Percentiles rank a stretch among this genome's conserved stretches.
phyloP scores from a whole-genome alignment of 148 eudicot species.

The Cornus suecica region DNA sequence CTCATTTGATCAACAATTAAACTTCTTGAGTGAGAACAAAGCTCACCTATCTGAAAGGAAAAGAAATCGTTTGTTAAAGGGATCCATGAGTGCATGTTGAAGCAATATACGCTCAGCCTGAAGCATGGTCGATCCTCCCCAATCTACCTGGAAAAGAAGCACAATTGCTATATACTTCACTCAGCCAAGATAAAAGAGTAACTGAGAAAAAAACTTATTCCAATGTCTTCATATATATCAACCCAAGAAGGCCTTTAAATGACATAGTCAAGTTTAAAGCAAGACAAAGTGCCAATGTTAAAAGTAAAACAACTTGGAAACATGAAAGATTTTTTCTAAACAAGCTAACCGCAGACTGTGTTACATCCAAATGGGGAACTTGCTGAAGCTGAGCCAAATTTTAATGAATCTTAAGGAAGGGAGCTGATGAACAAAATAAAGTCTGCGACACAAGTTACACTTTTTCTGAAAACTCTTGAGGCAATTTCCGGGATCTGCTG shows the following conservation, averaged over 20 bases:
- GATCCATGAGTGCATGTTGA: constrained; percentile 56
- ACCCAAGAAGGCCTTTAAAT: background rate
- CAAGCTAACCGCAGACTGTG: background rate
- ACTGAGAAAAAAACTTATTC: background rate
- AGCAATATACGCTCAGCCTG: constrained; percentile 79
- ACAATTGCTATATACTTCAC: background rate
- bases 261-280: background rate
- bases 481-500: background rate
- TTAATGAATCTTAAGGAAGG: background rate
- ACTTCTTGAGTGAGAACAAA: constrained; percentile 6
- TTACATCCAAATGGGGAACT: background rate
- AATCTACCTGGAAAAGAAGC: constrained; percentile 57
- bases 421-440: background rate
- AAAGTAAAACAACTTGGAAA: background rate
- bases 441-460: background rate
- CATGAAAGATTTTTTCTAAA: background rate
- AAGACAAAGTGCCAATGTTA: background rate
- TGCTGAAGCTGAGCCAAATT: background rate
- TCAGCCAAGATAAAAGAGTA: background rate
- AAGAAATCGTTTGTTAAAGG: constrained; percentile 60
- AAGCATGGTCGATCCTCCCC: constrained; percentile 86
- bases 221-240: background rate
- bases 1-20: background rate
- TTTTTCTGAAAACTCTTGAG: background rate
- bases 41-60: constrained; percentile 78